These are phyloP conservation scores for Boletellus emodensis DNA, from an alignment of 768 basidiomycete genomes.

Conservation along the genomic window DNA sequence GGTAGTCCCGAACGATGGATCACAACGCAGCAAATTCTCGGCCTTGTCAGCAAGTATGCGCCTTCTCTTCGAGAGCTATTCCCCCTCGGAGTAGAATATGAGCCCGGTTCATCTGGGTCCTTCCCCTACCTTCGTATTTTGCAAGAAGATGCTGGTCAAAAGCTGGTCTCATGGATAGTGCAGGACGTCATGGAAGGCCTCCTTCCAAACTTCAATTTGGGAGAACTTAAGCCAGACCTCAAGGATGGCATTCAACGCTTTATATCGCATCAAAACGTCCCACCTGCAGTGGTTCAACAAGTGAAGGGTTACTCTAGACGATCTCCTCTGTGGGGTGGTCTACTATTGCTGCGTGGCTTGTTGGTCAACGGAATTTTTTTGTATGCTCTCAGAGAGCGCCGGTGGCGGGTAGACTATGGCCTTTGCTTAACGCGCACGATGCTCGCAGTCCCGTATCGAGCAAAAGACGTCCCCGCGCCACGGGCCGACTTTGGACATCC, in stretches of 20 bases:
- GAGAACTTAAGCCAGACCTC: background rate
- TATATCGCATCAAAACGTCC: constrained; percentile 11
- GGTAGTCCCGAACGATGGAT: constrained; percentile 42
- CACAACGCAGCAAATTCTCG: constrained; percentile 31
- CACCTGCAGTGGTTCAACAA: background rate
- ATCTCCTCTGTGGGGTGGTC: constrained; percentile 9
- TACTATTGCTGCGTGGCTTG: constrained; percentile 33
- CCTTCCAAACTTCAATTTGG: constrained; percentile 5
- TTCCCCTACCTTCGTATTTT: constrained; percentile 16
- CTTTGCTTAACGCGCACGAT: constrained; percentile 5
- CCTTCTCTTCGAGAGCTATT: background rate
- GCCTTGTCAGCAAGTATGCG: constrained; percentile 14
- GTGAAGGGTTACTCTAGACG: background rate
- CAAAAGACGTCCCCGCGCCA: constrained; percentile 24
- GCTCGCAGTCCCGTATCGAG: constrained; percentile 27
- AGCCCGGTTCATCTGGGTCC: background rate
- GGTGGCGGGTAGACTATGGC: constrained; percentile 28
- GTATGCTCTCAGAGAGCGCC: constrained; percentile 18
- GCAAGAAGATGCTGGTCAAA: constrained; percentile 1
- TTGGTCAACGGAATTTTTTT: constrained; percentile 21
- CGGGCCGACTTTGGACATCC: constrained; percentile 27
- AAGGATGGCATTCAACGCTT: constrained; percentile 11
- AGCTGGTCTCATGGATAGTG: constrained; percentile 6
- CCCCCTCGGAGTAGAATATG: constrained; percentile 9
- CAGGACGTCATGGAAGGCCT: constrained; percentile 6